Conservation (phyloP, 768 basidiomycete species). For the Phanerochaete carnosa region DNA sequence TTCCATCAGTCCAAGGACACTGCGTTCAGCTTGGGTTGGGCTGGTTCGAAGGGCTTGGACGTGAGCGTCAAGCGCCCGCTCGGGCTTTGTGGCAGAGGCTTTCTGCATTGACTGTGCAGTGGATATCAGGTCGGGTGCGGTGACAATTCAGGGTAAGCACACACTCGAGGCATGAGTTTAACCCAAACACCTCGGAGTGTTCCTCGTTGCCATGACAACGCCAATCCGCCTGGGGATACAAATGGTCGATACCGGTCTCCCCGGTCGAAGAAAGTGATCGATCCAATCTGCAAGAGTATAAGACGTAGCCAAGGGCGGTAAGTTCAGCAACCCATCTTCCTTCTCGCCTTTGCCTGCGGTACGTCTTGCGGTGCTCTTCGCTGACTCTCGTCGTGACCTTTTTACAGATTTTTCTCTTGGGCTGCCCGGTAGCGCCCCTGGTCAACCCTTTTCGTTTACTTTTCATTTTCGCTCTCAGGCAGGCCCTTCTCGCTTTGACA, state of each 20-base stretch:
- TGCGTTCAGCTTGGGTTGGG: too few relatives aligned
- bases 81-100: not conserved
- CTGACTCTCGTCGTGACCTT: not conserved
- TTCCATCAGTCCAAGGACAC: too few relatives aligned
- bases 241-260: constrained; percentile 8
- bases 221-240: not conserved
- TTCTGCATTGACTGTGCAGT: not conserved
- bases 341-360: constrained; percentile 22
- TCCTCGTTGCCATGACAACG: constrained; percentile 4
- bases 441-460: constrained; percentile 29
- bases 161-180: not conserved
- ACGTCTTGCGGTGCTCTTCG: not conserved
- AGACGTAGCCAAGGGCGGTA: constrained; percentile 5
- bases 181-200: not conserved
- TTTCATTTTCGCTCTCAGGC: constrained; percentile 21
- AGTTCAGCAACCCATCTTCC: constrained; percentile 2
- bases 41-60: too few relatives aligned
- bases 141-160: not conserved
- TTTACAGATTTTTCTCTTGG: constrained; percentile 46
- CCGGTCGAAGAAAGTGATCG: not conserved
- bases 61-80: not conserved
- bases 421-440: constrained; percentile 74
- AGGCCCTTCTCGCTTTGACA: constrained; percentile 24
- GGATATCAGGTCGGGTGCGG: not conserved
- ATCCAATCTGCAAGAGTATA: constrained; percentile 2